Base-by-base conservation (phyloP, 2,329 filamentous ascomycete species). In the Aureobasidium sp. region DNA sequence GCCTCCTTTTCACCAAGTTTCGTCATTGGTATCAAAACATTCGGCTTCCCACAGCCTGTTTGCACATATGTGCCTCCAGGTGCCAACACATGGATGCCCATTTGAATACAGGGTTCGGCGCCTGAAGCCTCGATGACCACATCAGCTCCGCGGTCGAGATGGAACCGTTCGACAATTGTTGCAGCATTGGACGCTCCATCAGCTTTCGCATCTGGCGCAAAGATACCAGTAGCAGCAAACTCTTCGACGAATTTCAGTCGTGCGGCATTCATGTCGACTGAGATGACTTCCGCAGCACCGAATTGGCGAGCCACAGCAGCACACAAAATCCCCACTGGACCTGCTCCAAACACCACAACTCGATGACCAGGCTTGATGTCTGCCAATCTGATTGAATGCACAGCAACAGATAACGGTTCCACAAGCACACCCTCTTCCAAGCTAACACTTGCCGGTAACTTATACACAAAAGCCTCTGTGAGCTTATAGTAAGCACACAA, bases 21-120 rank as follows among this genome's bases (percentile, higher is more conserved):
- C 84, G 93, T 89, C 73, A 97, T 96, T 57, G 93, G 93, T 79
- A 97, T 96, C 9, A 77, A 89, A 74, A 97, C 92, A 70, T 96
- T 90, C 42, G 85, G 76, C 72, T 88, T 89, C 71, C 93, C 93
- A 91, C 97, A 96, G 61, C 92, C 92, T 64, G 87, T 90, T 77
- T 95, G 91, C 9, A 95, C 76, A 67, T 79, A 81, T n/a, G 77
- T 78, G 9, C 78, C 78, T 9, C 78, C 78, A 63, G 74, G 72
- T 34, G 78, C 68, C 44, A 78, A 82, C 3, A 75, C 77, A 63
- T 80, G 77, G 20, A 81, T 78, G 2, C 74, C 76, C 6, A 76
- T 78, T 66, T 80, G 78, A 46, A 81, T 79, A 63, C 78, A 79
- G 1, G 76, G 72, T 69, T 80, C 78, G 0, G 78, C 78, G 12